Evolutionary conservation across 768 basidiomycete genomes (phyloP).

Genomic region (Tulasnella sp.): DNA sequence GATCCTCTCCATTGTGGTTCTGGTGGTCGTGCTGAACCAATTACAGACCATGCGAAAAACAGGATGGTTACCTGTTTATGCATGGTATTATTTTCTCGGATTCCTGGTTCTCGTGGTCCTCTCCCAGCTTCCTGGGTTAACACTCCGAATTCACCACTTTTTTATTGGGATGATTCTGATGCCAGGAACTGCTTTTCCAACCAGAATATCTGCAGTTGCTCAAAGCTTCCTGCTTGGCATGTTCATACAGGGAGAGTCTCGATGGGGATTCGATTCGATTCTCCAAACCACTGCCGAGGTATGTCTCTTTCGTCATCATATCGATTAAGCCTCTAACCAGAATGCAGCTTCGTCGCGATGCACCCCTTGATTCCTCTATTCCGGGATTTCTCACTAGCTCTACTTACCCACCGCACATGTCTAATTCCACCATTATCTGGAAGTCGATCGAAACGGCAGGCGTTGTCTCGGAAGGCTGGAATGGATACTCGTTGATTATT

Average conservation of each 20-base stretch:
- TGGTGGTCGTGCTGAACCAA: slow-evolving; percentile 53
- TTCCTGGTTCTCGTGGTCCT: slow-evolving; percentile 55
- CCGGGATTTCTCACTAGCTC: slow-evolving; percentile 65
- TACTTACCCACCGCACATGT: slow-evolving; percentile 33
- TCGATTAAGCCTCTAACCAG: neutral
- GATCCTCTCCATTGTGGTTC: slow-evolving; percentile 46
- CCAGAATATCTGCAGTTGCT: slow-evolving; percentile 61
- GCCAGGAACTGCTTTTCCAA: slow-evolving; percentile 70
- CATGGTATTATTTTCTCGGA: slow-evolving; percentile 57
- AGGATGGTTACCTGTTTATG: slow-evolving; percentile 67
- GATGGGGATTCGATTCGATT: slow-evolving; percentile 69
- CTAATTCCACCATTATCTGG: slow-evolving; percentile 47
- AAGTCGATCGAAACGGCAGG: slow-evolving; percentile 28
- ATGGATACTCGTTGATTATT: slow-evolving; percentile 66
- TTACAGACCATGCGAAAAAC: slow-evolving; percentile 71
- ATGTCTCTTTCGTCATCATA: slow-evolving; percentile 18
- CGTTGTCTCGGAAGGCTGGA: slow-evolving; percentile 38
- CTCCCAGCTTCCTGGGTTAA: slow-evolving; percentile 51
- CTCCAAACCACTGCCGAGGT: slow-evolving; percentile 63
- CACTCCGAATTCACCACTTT: slow-evolving; percentile 72
- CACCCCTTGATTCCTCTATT: slow-evolving; percentile 49
- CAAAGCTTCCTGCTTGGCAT: slow-evolving; percentile 74
- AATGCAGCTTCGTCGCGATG: slow-evolving; percentile 57
- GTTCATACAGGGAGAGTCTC: slow-evolving; percentile 66
- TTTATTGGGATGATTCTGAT: slow-evolving; percentile 61